Conservation (phyloP, 345 rosid genomes). For the Zanthoxylum bungeanum region DNA sequence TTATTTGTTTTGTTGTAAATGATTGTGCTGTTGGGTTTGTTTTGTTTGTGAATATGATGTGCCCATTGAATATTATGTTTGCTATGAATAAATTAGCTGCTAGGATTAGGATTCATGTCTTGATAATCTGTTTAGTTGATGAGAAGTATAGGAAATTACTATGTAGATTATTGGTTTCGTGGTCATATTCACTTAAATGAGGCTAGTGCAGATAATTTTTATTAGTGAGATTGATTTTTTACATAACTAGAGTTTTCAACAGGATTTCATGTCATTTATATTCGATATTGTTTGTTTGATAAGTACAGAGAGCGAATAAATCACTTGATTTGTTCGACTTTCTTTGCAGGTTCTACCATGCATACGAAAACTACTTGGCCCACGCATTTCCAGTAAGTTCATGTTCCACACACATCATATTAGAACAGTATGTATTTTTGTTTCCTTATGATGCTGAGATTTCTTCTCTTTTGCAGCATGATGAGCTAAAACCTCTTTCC, state of each 20-base stretch:
- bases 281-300: not conserved
- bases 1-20: not conserved
- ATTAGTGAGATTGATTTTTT: not conserved
- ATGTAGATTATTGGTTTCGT: not conserved
- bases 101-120: not conserved
- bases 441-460: slow-evolving; percentile 4
- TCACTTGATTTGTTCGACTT: slow-evolving; percentile 1
- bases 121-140: not conserved
- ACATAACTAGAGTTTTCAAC: not conserved
- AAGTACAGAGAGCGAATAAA: not conserved
- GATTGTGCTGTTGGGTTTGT: not conserved
- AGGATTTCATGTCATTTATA: not conserved
- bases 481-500: slow-evolving; percentile 88
- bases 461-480: slow-evolving; percentile 58
- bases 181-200: not conserved
- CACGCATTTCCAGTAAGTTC: slow-evolving; percentile 86
- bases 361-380: slow-evolving; percentile 84
- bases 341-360: slow-evolving; percentile 84
- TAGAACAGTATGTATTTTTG: not conserved
- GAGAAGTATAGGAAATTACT: not conserved
- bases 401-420: slow-evolving; percentile 5
- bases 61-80: not conserved
- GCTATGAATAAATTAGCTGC: not conserved
- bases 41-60: not conserved
- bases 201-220: not conserved